Evolutionary conservation across 1,284 basidiomycete genomes (phyloP).

Genomic region (Cryptococcus sp.): DNA sequence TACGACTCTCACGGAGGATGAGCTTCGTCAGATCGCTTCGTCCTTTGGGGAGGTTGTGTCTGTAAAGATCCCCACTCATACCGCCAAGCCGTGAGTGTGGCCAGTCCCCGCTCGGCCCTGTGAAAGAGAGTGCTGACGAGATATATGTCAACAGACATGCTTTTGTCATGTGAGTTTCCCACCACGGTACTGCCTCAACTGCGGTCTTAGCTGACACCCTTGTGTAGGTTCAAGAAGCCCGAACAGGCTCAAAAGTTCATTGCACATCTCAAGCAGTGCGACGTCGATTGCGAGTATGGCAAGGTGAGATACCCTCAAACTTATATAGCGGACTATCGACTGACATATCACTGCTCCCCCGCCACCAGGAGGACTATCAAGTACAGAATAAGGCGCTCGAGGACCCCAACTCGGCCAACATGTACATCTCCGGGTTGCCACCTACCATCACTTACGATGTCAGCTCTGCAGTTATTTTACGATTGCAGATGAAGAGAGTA

Average conservation of each 20-base stretch:
- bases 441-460: constrained; percentile 27
- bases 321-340: not conserved
- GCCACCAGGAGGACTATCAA: constrained; percentile 36
- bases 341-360: not conserved
- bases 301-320: constrained; percentile 20
- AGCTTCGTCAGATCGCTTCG: constrained; percentile 21
- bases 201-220: not conserved
- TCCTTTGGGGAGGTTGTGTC: constrained; percentile 32
- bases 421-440: constrained; percentile 41
- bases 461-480: constrained; percentile 1
- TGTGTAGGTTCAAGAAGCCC: constrained; percentile 27
- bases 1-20: constrained; percentile 15
- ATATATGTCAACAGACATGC: constrained; percentile 21
- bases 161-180: constrained; percentile 30
- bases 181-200: not conserved
- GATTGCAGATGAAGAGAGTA: not conserved
- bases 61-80: constrained; percentile 18
- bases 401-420: constrained; percentile 38
- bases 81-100: constrained; percentile 13
- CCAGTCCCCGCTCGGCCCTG: not conserved
- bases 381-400: constrained; percentile 37
- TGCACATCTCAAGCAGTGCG: constrained; percentile 11
- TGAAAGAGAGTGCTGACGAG: not conserved
- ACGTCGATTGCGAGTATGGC: constrained; percentile 28
- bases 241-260: constrained; percentile 30